Evolutionary conservation across 495 filamentous ascomycete species (phyloP), one percentile per base, ranked within the genome.

Genomic region (Aspergillus panamensis): DNA sequence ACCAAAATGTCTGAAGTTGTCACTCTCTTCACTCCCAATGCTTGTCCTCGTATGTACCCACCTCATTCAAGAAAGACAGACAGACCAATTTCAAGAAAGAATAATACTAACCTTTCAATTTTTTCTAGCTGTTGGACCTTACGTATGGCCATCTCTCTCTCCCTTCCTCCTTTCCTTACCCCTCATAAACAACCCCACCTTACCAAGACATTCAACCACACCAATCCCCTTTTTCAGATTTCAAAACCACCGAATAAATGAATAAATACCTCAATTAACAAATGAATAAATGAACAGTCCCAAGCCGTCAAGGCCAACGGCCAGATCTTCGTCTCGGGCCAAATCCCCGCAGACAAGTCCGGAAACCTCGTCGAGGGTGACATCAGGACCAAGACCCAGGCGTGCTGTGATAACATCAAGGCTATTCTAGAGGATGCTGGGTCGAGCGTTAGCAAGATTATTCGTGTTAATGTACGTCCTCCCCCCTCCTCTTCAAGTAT

Each of bases 291-390:
- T 49, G 54, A 49, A 54, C 67, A 96, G 90, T 90, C 91, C 66
- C 93, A 96, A 79, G 91, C 91, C 64, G 87, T 96, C 77, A 85
- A 84, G 62, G 91, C 91, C 54, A 85, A 89, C 55, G 82, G 82
- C 48, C 80, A 86, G 63, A 87, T 97, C 78, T 97, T 90, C 81
- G 87, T 92, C 76, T 97, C 93, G 6, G 93, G 93, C 68, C 91
- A 94, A 73, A 92, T 97, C 63, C 93, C 91, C 60, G 87, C 87
- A 60, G 87, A 91, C 68, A 74, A 83, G 61, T 62, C 82, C 51
- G 91, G 90, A 61, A 87, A 86, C 63, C 81, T 96, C 14, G 75
- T 94, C 56, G 70, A 85, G 62, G 91, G 89, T 40, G 85, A 76
- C 64, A 92, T 96, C 65, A 84, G 82, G 52, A 81, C 89, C 59